Conservation (phyloP, 805 yeast genomes). For the Dipodascus geniculatus region DNA sequence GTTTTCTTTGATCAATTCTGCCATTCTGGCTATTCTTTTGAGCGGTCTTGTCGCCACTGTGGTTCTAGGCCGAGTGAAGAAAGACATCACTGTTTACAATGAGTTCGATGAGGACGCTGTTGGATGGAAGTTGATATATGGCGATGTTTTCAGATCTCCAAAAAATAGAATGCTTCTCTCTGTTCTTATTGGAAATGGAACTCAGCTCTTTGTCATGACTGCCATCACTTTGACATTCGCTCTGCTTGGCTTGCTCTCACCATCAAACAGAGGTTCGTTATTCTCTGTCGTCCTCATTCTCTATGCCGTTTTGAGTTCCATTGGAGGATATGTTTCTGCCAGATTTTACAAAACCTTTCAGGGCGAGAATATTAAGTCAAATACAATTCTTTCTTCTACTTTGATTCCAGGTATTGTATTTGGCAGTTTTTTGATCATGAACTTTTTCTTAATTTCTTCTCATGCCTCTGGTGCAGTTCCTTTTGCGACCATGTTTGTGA, state of each 20-base stretch:
- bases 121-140: slow-evolving; percentile 95
- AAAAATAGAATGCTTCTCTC: slow-evolving; percentile 56
- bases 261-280: slow-evolving; percentile 88
- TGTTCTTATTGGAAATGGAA: slow-evolving; percentile 77
- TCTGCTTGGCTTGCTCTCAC: slow-evolving; percentile 78
- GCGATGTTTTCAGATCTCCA: slow-evolving; percentile 90
- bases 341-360: slow-evolving; percentile 78
- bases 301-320: slow-evolving; percentile 66
- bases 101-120: slow-evolving; percentile 75
- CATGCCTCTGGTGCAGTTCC: slow-evolving; percentile 94
- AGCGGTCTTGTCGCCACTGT: slow-evolving; percentile 71
- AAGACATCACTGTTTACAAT: slow-evolving; percentile 79
- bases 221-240: slow-evolving; percentile 69
- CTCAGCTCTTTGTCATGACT: slow-evolving; percentile 70
- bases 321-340: slow-evolving; percentile 84
- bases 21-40: slow-evolving; percentile 65
- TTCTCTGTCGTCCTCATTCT: slow-evolving; percentile 81
- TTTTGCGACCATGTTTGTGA: slow-evolving; percentile 72
- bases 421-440: slow-evolving; percentile 50
- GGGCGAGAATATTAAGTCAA: slow-evolving; percentile 83
- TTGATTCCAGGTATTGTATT: slow-evolving; percentile 77
- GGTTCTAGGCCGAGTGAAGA: slow-evolving; percentile 64
- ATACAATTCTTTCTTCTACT: slow-evolving; percentile 70
- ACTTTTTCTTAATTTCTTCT: slow-evolving; percentile 67
- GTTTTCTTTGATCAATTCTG: slow-evolving; percentile 83